Conservation (phyloP, 345 rosid genomes). For the Orychophragmus violaceus region DNA sequence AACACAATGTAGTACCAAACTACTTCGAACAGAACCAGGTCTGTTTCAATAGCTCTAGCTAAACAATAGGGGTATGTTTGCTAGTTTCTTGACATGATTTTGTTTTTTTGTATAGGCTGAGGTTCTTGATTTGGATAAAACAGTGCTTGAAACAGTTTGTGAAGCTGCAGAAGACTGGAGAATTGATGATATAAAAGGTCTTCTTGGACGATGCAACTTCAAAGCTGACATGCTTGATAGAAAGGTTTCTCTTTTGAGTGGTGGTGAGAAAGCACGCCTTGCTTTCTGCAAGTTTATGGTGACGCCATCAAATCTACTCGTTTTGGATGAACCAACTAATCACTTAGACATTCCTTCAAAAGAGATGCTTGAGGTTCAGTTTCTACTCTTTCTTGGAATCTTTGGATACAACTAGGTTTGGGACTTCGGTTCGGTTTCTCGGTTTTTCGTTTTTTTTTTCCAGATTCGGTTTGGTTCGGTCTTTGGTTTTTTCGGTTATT, state of each 20-base stretch:
- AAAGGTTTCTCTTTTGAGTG: too few relatives aligned
- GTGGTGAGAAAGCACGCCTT: slow-evolving; percentile 98
- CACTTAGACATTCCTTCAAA: slow-evolving; percentile 94
- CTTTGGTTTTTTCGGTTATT: too few relatives aligned
- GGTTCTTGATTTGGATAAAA: slow-evolving; percentile 84
- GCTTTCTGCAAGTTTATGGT: slow-evolving; percentile 98
- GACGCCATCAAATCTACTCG: slow-evolving; percentile 71
- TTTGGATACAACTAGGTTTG: too few relatives aligned
- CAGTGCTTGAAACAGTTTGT: too few relatives aligned
- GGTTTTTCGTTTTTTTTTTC: too few relatives aligned
- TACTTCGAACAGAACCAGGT: slow-evolving; percentile 99
- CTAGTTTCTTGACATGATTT: neutral
- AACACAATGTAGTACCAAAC: slow-evolving; percentile 89
- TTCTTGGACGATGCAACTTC: slow-evolving; percentile 95
- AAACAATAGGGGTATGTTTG: neutral
- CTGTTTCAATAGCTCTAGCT: neutral
- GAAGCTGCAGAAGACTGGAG: slow-evolving; percentile 94
- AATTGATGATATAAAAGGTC: slow-evolving; percentile 87
- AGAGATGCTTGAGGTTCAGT: slow-evolving; percentile 94
- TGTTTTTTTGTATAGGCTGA: slow-evolving; percentile 52
- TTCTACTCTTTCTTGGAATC: neutral
- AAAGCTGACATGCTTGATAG: slow-evolving; percentile 91
- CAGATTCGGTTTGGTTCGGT: too few relatives aligned
- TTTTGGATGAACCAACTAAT: slow-evolving; percentile 91
- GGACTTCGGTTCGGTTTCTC: too few relatives aligned